These are phyloP conservation scores for Metschnikowia shivogae DNA, from an alignment of 805 yeast species.

Conservation along the genomic window DNA sequence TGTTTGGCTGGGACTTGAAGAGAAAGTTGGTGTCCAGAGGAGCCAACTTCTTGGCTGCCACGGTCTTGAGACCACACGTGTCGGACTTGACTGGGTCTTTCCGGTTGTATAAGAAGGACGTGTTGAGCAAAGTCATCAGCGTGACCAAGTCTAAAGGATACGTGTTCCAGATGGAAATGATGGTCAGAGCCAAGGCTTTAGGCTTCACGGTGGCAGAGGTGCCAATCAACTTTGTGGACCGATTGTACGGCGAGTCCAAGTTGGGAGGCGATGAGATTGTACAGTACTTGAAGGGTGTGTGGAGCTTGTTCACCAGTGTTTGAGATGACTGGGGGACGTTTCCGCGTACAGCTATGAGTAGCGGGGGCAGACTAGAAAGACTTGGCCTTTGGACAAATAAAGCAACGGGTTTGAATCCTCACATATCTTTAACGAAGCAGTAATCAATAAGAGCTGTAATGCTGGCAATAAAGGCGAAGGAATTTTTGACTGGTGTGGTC, in stretches of 20 bases:
- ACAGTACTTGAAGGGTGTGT: conserved; percentile 72
- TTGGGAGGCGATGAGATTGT: conserved; percentile 80
- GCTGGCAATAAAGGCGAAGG: too few relatives aligned
- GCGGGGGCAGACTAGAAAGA: too few relatives aligned
- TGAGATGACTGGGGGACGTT: conserved; percentile 15
- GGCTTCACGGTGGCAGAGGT: conserved; percentile 75
- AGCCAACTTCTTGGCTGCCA: conserved; percentile 73
- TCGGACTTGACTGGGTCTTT: conserved; percentile 75
- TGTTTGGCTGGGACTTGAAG: conserved; percentile 80
- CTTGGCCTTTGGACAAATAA: too few relatives aligned
- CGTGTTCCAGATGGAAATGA: conserved; percentile 86
- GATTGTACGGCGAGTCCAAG: conserved; percentile 74
- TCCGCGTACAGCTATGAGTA: too few relatives aligned
- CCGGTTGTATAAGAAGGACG: conserved; percentile 70
- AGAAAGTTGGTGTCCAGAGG: conserved; percentile 75
- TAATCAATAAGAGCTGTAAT: too few relatives aligned
- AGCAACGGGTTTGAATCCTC: too few relatives aligned
- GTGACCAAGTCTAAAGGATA: conserved; percentile 74
- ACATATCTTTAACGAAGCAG: too few relatives aligned
- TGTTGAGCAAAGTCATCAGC: conserved; percentile 58
- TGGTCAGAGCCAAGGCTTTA: conserved; percentile 74
- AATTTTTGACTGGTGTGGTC: too few relatives aligned
- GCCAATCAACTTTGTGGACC: conserved; percentile 73
- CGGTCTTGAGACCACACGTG: conserved; percentile 66
- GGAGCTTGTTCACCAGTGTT: conserved; percentile 62